Evolutionary conservation across 1,284 basidiomycete genomes (phyloP).

Genomic region (Malassezia furfur): DNA sequence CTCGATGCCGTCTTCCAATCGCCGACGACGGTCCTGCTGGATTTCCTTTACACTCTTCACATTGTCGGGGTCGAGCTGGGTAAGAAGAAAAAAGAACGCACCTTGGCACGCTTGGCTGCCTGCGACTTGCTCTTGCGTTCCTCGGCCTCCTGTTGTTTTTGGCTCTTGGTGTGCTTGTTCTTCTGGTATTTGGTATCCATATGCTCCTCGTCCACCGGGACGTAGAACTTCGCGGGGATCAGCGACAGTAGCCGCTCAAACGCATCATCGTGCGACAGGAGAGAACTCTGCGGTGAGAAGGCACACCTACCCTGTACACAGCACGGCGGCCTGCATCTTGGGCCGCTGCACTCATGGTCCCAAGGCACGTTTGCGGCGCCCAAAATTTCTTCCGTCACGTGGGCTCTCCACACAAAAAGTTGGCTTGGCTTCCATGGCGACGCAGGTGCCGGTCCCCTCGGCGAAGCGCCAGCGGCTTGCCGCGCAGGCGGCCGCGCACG

Average conservation of each 20-base stretch:
- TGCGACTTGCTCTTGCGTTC: conserved; percentile 30
- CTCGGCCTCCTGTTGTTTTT: conserved; percentile 35
- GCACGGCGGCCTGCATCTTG: not conserved
- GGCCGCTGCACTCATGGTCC: not conserved
- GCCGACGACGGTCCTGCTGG: conserved; percentile 23
- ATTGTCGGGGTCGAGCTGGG: conserved; percentile 37
- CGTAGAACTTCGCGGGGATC: conserved; percentile 42
- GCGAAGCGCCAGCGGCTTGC: conserved; percentile 35
- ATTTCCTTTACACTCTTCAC: conserved; percentile 30
- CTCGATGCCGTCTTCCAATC: conserved; percentile 5
- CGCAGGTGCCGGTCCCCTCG: conserved; percentile 31
- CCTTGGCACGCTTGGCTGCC: conserved; percentile 24
- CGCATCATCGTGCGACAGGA: conserved; percentile 29
- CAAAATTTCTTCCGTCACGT: conserved; percentile 21
- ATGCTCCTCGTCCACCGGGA: conserved; percentile 25
- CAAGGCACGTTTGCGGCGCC: not conserved
- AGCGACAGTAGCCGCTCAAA: conserved; percentile 34
- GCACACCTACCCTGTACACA: not conserved
- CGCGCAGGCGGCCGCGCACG: conserved; percentile 22
- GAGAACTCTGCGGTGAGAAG: conserved; percentile 13
- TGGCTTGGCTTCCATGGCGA: conserved; percentile 24
- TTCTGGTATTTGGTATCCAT: conserved; percentile 37
- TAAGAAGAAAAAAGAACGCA: not conserved
- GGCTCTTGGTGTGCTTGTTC: conserved; percentile 42
- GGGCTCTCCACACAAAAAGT: conserved; percentile 5